Conservation (phyloP, 176 grass and related monocot species). For the Triticum dicoccoides region DNA sequence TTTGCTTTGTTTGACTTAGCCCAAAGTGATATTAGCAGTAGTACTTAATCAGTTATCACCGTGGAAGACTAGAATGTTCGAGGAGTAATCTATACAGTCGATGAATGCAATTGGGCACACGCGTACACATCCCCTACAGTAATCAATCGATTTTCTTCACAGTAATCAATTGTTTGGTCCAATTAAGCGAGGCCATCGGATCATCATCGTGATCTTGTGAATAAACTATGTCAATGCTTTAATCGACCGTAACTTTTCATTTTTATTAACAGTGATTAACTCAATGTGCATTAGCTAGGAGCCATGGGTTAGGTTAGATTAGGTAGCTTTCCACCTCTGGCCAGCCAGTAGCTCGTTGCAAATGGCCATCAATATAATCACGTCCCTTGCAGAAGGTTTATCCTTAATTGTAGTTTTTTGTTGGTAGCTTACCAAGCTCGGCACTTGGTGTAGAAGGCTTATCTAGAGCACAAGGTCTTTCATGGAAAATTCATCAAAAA, state of each 20-base stretch:
- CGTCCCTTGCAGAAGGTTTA: not conserved
- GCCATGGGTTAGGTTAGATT: not conserved
- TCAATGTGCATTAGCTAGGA: not conserved
- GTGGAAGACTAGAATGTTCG: not conserved
- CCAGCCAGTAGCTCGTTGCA: not conserved
- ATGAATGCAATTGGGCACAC: not conserved
- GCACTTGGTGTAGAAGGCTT: not conserved
- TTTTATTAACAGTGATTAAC: not conserved
- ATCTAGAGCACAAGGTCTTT: not conserved
- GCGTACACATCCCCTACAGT: not conserved
- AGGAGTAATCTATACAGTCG: not conserved
- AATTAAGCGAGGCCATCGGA: not conserved
- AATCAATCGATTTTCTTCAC: not conserved
- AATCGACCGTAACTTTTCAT: not conserved
- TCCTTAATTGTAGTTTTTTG: too few species aligned
- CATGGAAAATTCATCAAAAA: too few species aligned
- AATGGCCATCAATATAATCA: not conserved
- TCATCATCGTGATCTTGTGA: not conserved
- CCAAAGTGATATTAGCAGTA: not conserved
- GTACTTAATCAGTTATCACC: not conserved
- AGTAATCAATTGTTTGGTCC: not conserved
- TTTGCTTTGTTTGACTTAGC: not conserved
- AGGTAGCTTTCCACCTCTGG: not conserved
- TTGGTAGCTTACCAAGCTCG: too few species aligned
- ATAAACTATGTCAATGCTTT: not conserved